Evolutionary conservation across 2,329 filamentous ascomycete species (phyloP), one percentile per base, ranked within the genome.

Genomic region (Colletotrichum sp.): DNA sequence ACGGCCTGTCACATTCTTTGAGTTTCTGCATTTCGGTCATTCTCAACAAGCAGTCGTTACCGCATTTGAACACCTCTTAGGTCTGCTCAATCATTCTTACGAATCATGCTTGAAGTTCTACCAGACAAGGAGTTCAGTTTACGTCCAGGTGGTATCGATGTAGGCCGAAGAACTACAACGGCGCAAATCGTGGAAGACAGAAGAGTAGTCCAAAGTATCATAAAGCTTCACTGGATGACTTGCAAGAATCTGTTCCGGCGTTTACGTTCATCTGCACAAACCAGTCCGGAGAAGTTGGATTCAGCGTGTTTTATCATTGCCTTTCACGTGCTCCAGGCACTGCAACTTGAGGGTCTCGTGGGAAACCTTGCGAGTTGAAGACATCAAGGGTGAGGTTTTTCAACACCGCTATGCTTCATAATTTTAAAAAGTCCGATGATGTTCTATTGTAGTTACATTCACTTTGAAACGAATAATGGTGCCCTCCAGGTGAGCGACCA

Each of bases 211-310:
- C n/a, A 21, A 21, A 21, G 1, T 52, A 52, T 0, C n/a, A 52
- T 0, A 6, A 49, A 12, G 0, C 1, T 49, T 49, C 39, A 49
- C 18, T 49, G 3, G 5, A 49, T n/a, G 0, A 12, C 3, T n/a
- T 49, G 39, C 9, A 3, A n/a, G 9, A 4, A n/a, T 49, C 2
- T 44, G 39, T n/a, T n/a, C 0, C 39, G 1, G 1, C 0, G 0
- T n/a, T n/a, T 49, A 49, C 9, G 0, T n/a, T n/a, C 9, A 49
- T 49, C 3, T n/a, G 5, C 39, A 49, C 18, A 49, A 0, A 18
- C 36, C 36, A 44, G 0, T 0, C 39, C 1, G 8, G 18, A 10
- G 39, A 49, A n/a, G n/a, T n/a, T n/a, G n/a, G n/a, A n/a, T n/a
- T n/a, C 1, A 12, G 39, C 18, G 39, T 3, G 39, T 6, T 44